Evolutionary conservation across 305 asterid species (phyloP).

Genomic region (Fraxinus baroniana): DNA sequence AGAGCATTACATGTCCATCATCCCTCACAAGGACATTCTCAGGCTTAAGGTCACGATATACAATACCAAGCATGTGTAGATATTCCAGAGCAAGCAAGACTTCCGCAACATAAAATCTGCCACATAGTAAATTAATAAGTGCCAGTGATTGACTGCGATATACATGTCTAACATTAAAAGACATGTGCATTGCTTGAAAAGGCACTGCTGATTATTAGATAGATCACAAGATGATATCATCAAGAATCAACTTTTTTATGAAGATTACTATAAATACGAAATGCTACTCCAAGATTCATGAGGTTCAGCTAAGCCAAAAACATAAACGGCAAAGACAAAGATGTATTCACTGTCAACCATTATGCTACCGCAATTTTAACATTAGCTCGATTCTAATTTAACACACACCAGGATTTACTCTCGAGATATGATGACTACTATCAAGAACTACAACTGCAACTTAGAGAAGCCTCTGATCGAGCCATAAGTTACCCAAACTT

Average conservation of each 20-base stretch:
- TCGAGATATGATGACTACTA: not conserved
- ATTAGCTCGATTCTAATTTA: not conserved
- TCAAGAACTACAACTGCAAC: not conserved
- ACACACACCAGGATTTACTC: not conserved
- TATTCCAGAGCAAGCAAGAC: constrained; percentile 74
- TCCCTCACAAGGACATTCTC: constrained; percentile 82
- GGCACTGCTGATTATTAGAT: not conserved
- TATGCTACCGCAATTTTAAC: not conserved
- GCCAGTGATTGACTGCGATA: not conserved
- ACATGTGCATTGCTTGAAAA: not conserved
- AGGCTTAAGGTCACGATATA: constrained; percentile 81
- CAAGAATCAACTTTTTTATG: not conserved
- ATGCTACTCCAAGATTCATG: not conserved
- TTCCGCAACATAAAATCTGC: constrained; percentile 79
- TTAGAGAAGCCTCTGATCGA: not conserved
- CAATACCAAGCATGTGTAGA: constrained; percentile 81
- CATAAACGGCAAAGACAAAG: not conserved
- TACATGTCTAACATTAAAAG: not conserved
- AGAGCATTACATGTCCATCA: constrained; percentile 84
- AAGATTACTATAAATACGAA: not conserved
- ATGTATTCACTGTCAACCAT: not conserved
- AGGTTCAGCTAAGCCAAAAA: not conserved
- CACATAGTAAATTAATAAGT: constrained; percentile 14
- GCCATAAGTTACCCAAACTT: not conserved
- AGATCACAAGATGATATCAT: not conserved